A percentile compares a stretch with the other conserved stretches of the same genome.
phyloP scores from a whole-genome alignment of 768 basidiomycete species.

The Asterophora parasitica region DNA sequence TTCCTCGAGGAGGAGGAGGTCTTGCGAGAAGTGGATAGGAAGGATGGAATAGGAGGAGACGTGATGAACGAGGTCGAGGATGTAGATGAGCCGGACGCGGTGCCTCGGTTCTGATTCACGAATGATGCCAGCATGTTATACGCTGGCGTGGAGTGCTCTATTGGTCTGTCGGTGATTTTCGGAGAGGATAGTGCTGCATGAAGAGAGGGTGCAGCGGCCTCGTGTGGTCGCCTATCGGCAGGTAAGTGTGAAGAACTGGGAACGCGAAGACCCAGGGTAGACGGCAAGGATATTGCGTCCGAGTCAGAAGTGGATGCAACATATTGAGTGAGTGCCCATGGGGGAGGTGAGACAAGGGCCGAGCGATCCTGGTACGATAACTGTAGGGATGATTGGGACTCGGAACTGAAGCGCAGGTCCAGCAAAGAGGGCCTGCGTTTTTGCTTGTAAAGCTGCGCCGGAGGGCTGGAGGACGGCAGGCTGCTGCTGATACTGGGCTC shows the following conservation, averaged over 20 bases:
- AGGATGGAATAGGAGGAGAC: constrained; percentile 21
- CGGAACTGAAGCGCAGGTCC: constrained; percentile 26
- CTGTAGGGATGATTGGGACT: constrained; percentile 35
- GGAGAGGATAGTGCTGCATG: constrained; percentile 22
- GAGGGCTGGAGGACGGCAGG: constrained; percentile 31
- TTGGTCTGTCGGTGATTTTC: constrained; percentile 30
- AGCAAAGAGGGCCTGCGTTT: constrained; percentile 45
- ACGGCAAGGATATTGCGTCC: constrained; percentile 55
- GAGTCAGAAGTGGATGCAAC: constrained; percentile 53
- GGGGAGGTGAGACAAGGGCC: constrained; percentile 60
- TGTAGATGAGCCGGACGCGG: constrained; percentile 26
- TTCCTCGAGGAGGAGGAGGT: constrained; percentile 26
- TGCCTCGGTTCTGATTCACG: constrained; percentile 28
- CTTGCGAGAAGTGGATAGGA: constrained; percentile 28
- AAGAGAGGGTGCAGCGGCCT: constrained; percentile 10
- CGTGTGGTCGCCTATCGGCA: constrained; percentile 4
- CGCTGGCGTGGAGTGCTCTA: constrained; percentile 49
- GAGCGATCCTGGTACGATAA: constrained; percentile 49
- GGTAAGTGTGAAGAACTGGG: constrained; percentile 25
- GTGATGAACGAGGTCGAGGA: constrained; percentile 27
- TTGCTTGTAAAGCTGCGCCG: constrained; percentile 3
- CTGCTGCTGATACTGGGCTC: constrained; percentile 37
- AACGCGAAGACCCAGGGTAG: constrained; percentile 62
- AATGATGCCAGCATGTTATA: constrained; percentile 61
- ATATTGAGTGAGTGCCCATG: constrained; percentile 73